These are phyloP conservation scores for Fusarium chaquense DNA, from an alignment of 2,329 filamentous ascomycete genomes.

Conservation along the genomic window DNA sequence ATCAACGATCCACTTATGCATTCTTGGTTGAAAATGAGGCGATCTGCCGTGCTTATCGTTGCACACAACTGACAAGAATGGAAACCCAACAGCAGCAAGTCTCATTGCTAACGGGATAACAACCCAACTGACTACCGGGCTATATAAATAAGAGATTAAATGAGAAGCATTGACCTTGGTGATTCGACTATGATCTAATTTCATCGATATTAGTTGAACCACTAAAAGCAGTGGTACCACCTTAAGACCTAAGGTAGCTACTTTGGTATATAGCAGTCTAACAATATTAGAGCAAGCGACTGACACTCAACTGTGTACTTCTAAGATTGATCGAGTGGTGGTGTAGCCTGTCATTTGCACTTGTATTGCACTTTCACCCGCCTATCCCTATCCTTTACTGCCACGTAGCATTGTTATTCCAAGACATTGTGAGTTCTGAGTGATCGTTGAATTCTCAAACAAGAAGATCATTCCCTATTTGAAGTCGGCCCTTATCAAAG, in stretches of 20 bases:
- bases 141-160: too few relatives aligned
- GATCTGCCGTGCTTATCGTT: not conserved
- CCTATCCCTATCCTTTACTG: not conserved
- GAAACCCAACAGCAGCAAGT: not conserved
- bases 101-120: not conserved
- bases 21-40: conserved; percentile 14
- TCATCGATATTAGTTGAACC: not conserved
- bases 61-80: not conserved
- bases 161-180: not conserved
- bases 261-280: too few relatives aligned
- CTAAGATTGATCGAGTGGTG: not conserved
- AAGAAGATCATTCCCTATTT: not conserved
- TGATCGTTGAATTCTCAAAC: not conserved
- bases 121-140: too few relatives aligned
- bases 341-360: not conserved
- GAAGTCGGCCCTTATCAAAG: not conserved
- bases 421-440: not conserved
- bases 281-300: not conserved
- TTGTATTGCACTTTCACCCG: conserved; percentile 7
- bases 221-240: too few relatives aligned
- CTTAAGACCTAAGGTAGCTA: too few relatives aligned
- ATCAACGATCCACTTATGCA: not conserved
- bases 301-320: not conserved
- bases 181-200: not conserved
- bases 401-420: conserved; percentile 6